phyloP scores from a whole-genome alignment of 78 protist species.

The Dictyostelium purpureum region DNA sequence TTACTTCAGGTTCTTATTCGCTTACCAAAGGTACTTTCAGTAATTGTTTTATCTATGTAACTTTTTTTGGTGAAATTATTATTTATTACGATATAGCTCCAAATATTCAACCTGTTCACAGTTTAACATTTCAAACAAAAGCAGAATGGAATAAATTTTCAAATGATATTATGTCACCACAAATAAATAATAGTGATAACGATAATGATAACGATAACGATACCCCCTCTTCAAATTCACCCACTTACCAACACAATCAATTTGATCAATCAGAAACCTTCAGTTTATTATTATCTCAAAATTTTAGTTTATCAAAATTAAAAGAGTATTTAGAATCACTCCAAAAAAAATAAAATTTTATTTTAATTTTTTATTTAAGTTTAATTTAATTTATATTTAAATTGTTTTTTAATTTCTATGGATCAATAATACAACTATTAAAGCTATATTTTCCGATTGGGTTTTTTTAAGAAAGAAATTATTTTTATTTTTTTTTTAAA shows the following conservation, averaged over 20 bases:
- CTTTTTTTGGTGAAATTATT: constrained; percentile 69
- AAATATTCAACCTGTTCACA: constrained; percentile 33
- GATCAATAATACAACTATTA: no score
- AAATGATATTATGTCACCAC: background rate
- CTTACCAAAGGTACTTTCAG: background rate
- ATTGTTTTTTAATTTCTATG: no score
- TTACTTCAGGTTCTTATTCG: constrained; percentile 41
- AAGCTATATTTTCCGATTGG: no score
- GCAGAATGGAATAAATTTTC: constrained; percentile 5
- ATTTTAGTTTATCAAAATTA: background rate
- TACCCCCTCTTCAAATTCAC: background rate
- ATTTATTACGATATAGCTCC: constrained; percentile 28
- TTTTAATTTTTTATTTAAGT: no score
- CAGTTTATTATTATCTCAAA: constrained; percentile 3
- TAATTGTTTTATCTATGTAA: constrained; percentile 36
- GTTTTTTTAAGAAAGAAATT: no score
- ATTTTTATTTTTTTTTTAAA: background rate
- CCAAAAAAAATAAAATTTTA: background rate
- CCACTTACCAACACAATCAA: no score
- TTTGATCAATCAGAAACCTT: background rate
- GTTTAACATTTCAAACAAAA: constrained; percentile 26
- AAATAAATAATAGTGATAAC: background rate
- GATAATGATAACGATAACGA: background rate
- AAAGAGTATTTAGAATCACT: background rate
- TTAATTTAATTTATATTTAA: background rate